A percentile compares a stretch with the other conserved stretches of the same genome.
phyloP scores from a whole-genome alignment of 495 filamentous ascomycete genomes.

The Mycothermus thermophilus region DNA sequence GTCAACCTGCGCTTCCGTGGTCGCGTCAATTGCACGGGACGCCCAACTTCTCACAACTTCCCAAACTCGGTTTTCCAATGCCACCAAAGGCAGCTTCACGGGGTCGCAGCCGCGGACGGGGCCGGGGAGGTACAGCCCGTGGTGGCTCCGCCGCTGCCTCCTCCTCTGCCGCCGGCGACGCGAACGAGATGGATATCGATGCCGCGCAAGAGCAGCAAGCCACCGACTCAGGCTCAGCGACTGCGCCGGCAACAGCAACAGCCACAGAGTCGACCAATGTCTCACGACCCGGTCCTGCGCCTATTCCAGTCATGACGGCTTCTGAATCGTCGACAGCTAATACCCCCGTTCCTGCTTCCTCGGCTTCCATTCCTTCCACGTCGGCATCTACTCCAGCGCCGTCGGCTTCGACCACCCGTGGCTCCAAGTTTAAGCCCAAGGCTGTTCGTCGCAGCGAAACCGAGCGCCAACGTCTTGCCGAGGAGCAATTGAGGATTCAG shows the following conservation, averaged over 20 bases:
- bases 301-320: neutral
- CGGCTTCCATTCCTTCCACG: neutral
- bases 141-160: conserved; percentile 4
- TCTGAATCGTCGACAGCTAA: conserved; percentile 1
- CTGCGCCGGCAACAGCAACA: neutral
- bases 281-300: conserved; percentile 1
- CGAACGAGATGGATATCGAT: no score
- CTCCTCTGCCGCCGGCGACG: no score
- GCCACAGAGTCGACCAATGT: neutral
- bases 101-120: conserved; percentile 9
- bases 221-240: neutral
- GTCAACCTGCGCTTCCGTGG: no score
- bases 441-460: conserved; percentile 27
- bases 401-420: neutral
- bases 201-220: neutral
- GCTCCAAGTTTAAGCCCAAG: conserved; percentile 28
- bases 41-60: no score
- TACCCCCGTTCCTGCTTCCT: neutral
- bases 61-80: no score
- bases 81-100: conserved; percentile 6
- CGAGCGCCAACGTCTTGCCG: conserved; percentile 28
- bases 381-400: conserved; percentile 1
- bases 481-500: conserved; percentile 21
- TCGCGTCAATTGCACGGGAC: no score
- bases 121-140: conserved; percentile 7